These are phyloP conservation scores for Tolypocladium ophioglossoides DNA, from an alignment of 2,329 filamentous ascomycete genomes.

Conservation along the genomic window DNA sequence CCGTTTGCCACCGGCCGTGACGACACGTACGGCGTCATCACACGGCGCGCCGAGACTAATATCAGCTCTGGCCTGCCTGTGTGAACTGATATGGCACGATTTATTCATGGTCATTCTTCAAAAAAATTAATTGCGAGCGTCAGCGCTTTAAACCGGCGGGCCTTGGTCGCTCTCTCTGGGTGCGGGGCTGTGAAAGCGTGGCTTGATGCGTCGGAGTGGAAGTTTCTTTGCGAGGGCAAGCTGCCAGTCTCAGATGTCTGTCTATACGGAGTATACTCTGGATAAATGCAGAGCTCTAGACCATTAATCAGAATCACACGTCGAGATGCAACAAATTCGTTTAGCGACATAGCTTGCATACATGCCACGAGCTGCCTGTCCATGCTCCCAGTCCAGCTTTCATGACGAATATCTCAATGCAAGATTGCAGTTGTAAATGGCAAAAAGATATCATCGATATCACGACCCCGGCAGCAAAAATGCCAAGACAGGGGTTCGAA, in stretches of 20 bases:
- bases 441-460: background rate
- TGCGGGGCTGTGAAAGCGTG: background rate
- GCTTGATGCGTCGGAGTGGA: background rate
- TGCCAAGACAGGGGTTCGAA: constrained; percentile 15
- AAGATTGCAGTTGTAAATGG: background rate
- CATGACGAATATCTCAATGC: too few species aligned
- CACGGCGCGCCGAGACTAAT: background rate
- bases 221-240: background rate
- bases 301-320: background rate
- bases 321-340: background rate
- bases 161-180: background rate
- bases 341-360: background rate
- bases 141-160: too few species aligned
- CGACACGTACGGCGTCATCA: background rate
- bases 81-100: background rate
- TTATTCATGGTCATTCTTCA: background rate
- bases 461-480: background rate
- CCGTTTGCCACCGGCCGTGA: background rate
- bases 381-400: too few species aligned
- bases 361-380: too few species aligned
- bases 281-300: too few species aligned
- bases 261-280: too few species aligned
- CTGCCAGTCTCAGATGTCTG: background rate
- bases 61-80: background rate
- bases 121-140: background rate